Evolutionary conservation across 2,329 filamentous ascomycete genomes (phyloP), one percentile per base, ranked within the genome.

Genomic region (Zasmidium citrigriseum): DNA sequence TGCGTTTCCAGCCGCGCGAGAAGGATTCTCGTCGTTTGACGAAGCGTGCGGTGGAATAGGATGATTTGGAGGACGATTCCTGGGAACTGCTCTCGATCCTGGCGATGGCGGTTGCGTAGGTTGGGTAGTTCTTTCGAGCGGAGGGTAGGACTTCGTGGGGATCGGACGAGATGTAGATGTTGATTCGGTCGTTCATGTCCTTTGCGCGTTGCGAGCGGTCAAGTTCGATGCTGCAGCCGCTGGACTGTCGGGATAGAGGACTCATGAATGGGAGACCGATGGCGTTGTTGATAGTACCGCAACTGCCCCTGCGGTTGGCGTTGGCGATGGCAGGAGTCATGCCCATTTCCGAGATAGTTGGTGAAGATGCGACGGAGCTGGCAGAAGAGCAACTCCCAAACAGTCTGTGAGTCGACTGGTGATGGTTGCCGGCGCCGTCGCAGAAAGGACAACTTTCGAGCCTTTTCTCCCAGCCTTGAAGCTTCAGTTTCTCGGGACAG

Each of bases 391-490:
- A 71, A 53, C 75, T 76, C 60, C 78, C 78, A n/a, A 81, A 77
- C 49, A 81, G 74, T 29, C 76, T 70, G 66, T 80, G 80, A 29
- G 79, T 79, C n/a, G 76, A 73, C 55, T 65, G 67, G 55, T 74
- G 70, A 47, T 78, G 70, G 52, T 74, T 67, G 5, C 34, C 34
- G 38, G 41, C 57, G 41, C 56, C 59, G 59, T 67, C 64, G 68
- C 79, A 82, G 73, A 77, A 82, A 11, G 79, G 79, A 64, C 79
- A 81, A 63, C 72, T 72, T 50, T 77, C 73, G 59, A 73, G 75
- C 61, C 78, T 77, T 61, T 74, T 77, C 68, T 82, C 79, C 79
- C 79, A 82, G 52, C 79, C 79, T 61, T 77, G 73, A 52, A 82
- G 72, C 44, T 72, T 72, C 34, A 82, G 72, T 65, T 76, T 77